Base-by-base conservation (phyloP, 2,329 filamentous ascomycete species). In the Elsinoe arachidis region DNA sequence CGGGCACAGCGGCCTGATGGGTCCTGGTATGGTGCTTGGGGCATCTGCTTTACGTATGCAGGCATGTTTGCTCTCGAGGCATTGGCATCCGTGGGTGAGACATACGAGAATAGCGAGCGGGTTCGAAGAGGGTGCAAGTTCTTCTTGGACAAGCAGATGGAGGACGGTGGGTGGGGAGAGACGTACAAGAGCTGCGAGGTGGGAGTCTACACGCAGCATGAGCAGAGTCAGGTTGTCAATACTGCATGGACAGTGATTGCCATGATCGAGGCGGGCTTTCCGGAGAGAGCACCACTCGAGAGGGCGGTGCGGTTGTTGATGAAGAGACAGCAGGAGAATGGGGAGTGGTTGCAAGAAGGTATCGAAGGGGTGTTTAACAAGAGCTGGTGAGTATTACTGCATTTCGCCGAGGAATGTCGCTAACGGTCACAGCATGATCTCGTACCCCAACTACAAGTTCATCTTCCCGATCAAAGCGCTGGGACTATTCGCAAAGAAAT, bases 311-410 rank as follows among this genome's bases (percentile, higher is more conserved):
- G 80, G 69, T 76, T 99, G 65, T 81, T 99, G 61, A 92, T 96
- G 85, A 74, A 80, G 30, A 81, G 92, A 51, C 93, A 99, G 75
- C 85, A 90, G 71, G 69, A 77, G 2, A 96, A 96, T 67, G 93
- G 93, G 34, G 91, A 96, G 74, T 99, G 93, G 93, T 70, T 88
- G 63, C 91, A 96, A 69, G 93, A 97, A 72, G 86, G 87, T 0
- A 97, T 99, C 65, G 93, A 99, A 71, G 93, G 93, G 1, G 93
- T 99, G 10, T 99, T 99, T 74, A 99, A 99, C 74, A 96, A 96
- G 77, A 93, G 86, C 67, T 97, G 92, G 83, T 85, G 70, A 74
- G 81, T 80, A 35, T 34, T 34, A 35, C 4, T 15, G 7, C 41
- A n/a, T 26, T 19, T 23, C 12, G 46, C 23, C 21, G 35, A 17